Base-by-base conservation (phyloP, 306 rosid species). In the Glycyrrhiza uralensis region DNA sequence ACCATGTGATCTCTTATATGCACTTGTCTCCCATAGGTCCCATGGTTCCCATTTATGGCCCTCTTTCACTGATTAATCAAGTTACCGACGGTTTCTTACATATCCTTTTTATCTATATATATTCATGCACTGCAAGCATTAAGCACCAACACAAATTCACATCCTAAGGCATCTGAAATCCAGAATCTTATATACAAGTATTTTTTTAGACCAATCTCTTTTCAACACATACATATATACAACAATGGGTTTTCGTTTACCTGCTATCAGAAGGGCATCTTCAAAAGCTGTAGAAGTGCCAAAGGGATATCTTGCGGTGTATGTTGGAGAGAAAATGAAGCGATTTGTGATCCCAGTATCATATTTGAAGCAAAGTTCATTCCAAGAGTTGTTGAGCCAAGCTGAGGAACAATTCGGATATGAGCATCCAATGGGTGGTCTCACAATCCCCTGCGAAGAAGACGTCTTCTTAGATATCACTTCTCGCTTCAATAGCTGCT, bases 371-470 rank as follows among this genome's bases (percentile, higher is more conserved):
- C 63, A 76, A 39, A 22, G 78, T 3, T 15, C 58, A 12, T 83
- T 83, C 18, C 84, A 76, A 72, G 71, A 76, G 0, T 61, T 83
- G 62, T 0, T 83, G 12, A 33, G 44, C 36, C 58, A 61, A 46
- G 80, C 44, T 3, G 70, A 68, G 17, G 56, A 65, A 44, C 17
- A 9, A 47, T 76, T 66, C 1, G 80, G 79, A 23, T 82, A 66
- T 29, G 58, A 77, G 5, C 82, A 82, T 77, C 86, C 80, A 28
- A 82, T 66, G 77, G 86, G 83, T 2, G 82, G 80, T 10, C 76
- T 82, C 70, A 82, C 82, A 15, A 77, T 82, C 44, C 80, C 83
- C 2, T 82, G 80, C 17, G 7, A 39, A 9, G 66, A 77, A 47
- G 71, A 60, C 6, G 23, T 47, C 2, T 69, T 77, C 71, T 7